Evolutionary conservation across 768 basidiomycete species (phyloP), one percentile per base, ranked within the genome.

Genomic region (Leccinum fibrillosum): DNA sequence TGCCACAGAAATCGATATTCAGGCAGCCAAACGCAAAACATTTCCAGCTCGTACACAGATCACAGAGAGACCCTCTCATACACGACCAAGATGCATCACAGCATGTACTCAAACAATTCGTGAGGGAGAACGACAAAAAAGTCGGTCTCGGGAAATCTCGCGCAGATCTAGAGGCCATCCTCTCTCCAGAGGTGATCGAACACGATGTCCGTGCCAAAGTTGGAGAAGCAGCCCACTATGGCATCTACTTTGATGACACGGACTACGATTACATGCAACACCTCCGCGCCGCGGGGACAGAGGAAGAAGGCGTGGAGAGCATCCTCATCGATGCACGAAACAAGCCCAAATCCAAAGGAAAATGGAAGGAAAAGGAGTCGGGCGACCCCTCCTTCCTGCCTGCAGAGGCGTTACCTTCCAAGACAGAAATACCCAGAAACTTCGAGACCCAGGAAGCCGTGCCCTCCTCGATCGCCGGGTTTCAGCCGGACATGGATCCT

Each of bases 251-350:
- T 75, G 94, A 98, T 75, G 95, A 99, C 69, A 89, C 92, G 6
- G 83, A 94, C 58, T 99, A 99, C 77, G 92, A 99, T 74, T 99
- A 99, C 77, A 94, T 98, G 91, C 89, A 95, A 72, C 97, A 99
- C 75, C 83, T 99, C 47, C 88, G 92, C 12, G 65, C 82, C 2
- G 84, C 92, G 52, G 92, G 92, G 4, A 66, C 82, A 12, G 82
- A 87, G 57, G 90, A 92, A 69, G 90, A 87, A 47, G 90, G 90
- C 11, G 85, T 90, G 8, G 92, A 94, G 39, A 89, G 86, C 57
- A 75, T 92, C 53, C 79, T 95, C 57, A 77, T 97, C 52, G 90
- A 93, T 63, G 89, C 90, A n/a, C 85, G 87, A 61, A 65, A 59
- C 57, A 76, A 76, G 53, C 55, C 65, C 23, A 60, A 69, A 53